Evolutionary conservation across 257 asterid genomes (phyloP).

Genomic region (Catharanthus roseus): DNA sequence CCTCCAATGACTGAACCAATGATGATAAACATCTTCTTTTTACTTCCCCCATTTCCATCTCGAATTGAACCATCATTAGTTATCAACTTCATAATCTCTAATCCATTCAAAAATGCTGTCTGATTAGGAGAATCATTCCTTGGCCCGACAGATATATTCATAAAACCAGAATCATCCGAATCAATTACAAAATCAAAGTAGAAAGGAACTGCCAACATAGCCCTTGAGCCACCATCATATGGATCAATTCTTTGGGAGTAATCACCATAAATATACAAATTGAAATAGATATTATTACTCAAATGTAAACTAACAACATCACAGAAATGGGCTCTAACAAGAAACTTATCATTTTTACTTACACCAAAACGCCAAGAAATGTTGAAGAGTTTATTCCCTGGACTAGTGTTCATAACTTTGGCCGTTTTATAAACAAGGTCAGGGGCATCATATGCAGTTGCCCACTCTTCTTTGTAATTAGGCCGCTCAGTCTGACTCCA

Average conservation of each 20-base stretch:
- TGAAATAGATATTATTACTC: conserved; percentile 7
- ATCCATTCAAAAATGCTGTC: conserved; percentile 46
- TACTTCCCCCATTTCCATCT: neutral
- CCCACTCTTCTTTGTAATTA: neutral
- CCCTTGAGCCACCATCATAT: accelerated
- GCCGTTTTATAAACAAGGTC: conserved; percentile 43
- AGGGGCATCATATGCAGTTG: conserved; percentile 42
- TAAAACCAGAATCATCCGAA: conserved; percentile 42
- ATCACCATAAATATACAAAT: conserved; percentile 22
- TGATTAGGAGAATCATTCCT: neutral
- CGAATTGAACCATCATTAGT: neutral
- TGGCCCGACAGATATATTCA: conserved; percentile 40
- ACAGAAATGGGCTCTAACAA: conserved; percentile 56
- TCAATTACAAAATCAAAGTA: conserved; percentile 30
- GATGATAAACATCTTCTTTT: conserved; percentile 7
- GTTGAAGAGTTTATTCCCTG: neutral
- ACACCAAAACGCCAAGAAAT: conserved; percentile 47
- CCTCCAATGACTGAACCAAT: conserved; percentile 38
- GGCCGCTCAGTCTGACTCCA: accelerated
- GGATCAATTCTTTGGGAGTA: conserved; percentile 9
- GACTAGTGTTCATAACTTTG: conserved; percentile 20
- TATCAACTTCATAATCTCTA: conserved; percentile 58
- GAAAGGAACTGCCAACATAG: conserved; percentile 27
- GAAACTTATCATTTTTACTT: conserved; percentile 14
- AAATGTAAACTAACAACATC: conserved; percentile 26